Evolutionary conservation across 2,329 filamentous ascomycete species (phyloP).

Genomic region (Aspergillus carbonarius): DNA sequence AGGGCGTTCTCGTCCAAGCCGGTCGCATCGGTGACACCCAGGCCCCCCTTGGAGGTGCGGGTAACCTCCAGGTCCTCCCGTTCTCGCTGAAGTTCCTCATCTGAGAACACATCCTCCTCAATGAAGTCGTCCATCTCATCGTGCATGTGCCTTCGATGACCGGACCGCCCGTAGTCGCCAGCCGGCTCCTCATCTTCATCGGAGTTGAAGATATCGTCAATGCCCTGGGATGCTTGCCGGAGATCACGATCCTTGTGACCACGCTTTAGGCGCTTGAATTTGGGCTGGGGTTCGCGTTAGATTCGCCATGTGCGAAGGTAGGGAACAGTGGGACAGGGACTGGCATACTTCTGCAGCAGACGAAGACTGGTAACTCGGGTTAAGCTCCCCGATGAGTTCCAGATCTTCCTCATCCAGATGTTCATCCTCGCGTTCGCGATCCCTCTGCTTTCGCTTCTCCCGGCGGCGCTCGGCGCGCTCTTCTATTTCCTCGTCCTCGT

Average conservation of each 20-base stretch:
- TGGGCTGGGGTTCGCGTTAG: constrained; percentile 57
- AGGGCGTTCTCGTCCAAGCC: constrained; percentile 89
- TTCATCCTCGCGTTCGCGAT: constrained; percentile 81
- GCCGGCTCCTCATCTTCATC: constrained; percentile 74
- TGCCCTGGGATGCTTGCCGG: constrained; percentile 64
- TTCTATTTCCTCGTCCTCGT: constrained; percentile 81
- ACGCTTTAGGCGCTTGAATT: constrained; percentile 95
- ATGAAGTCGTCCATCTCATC: constrained; percentile 96
- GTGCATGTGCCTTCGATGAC: constrained; percentile 58
- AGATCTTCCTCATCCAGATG: constrained; percentile 91
- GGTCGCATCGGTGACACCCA: constrained; percentile 71
- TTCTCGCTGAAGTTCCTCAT: constrained; percentile 73
- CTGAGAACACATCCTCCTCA: constrained; percentile 88
- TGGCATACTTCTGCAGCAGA: constrained; percentile 65
- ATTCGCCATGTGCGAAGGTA: background rate
- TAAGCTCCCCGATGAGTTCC: constrained; percentile 85
- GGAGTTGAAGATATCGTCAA: constrained; percentile 93
- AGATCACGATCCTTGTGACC: constrained; percentile 68
- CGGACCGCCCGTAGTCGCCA: constrained; percentile 47
- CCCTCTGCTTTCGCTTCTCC: constrained; percentile 75
- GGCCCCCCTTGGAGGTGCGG: constrained; percentile 68
- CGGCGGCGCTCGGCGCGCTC: constrained; percentile 60
- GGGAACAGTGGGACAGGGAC: background rate
- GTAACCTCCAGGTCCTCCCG: constrained; percentile 87
- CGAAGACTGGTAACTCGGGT: constrained; percentile 67